A percentile compares a stretch with the other conserved stretches of the same genome.
phyloP scores from a whole-genome alignment of 805 yeast genomes.

The Myxozyma melibiosi region DNA sequence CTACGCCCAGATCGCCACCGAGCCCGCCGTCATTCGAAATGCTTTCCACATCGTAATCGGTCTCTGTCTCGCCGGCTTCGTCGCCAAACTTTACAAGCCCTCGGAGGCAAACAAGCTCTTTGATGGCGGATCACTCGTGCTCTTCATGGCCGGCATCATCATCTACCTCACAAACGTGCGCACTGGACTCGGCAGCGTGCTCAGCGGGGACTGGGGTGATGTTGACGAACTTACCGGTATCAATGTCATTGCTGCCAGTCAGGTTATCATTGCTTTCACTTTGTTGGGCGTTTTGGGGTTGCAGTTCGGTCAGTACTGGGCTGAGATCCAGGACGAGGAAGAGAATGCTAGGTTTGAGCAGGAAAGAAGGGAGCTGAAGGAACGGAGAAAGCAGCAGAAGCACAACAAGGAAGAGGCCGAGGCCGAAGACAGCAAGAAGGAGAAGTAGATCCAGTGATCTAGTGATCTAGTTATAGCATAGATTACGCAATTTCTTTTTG shows the following conservation, averaged over 20 bases:
- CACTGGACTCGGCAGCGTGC: constrained; percentile 71
- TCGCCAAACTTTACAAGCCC: constrained; percentile 85
- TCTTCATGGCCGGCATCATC: constrained; percentile 70
- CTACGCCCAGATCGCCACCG: constrained; percentile 70
- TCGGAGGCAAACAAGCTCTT: constrained; percentile 78
- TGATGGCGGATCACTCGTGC: constrained; percentile 84
- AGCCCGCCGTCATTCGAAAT: constrained; percentile 62
- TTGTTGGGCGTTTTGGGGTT: constrained; percentile 78
- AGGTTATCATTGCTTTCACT: constrained; percentile 69
- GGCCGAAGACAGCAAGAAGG: constrained; percentile 5
- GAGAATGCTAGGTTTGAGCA: constrained; percentile 15
- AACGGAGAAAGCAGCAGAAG: constrained; percentile 6
- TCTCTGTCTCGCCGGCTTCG: constrained; percentile 71
- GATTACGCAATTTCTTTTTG: not conserved
- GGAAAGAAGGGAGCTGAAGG: constrained; percentile 14
- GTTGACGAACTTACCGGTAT: constrained; percentile 83
- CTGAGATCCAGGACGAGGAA: constrained; percentile 54
- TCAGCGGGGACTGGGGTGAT: constrained; percentile 87
- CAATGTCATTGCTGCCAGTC: constrained; percentile 89
- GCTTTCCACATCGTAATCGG: constrained; percentile 62
- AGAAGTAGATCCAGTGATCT: constrained; percentile 3
- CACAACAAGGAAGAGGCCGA: not conserved
- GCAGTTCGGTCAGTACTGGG: constrained; percentile 89
- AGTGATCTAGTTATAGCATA: not conserved
- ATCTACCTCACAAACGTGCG: constrained; percentile 85